Evolutionary conservation across 2,329 filamentous ascomycete species (phyloP), one percentile per base, ranked within the genome.

Genomic region (Zalaria obscura): DNA sequence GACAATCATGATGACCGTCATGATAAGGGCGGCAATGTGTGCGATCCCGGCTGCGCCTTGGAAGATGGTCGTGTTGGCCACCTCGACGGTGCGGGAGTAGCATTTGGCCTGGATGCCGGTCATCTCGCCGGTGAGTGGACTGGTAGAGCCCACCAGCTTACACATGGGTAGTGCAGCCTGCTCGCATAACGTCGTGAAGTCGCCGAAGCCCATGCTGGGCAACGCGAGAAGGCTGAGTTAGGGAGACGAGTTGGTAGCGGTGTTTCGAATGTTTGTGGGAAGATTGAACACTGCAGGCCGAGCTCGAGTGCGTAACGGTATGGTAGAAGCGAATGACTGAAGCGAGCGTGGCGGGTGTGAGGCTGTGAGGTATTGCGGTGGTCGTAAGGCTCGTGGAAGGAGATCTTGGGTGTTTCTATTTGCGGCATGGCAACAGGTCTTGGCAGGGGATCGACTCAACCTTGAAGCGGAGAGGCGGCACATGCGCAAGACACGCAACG

Each of bases 41-140:
- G 91, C 84, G 57, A 89, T 87, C 47, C 84, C 85, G 25, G 87
- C 79, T 27, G 88, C 91, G 57, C 80, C 85, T 65, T 96, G 80
- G 61, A 98, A 98, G 57, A 98, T 98, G 66, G 96, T 89, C 34
- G 91, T 98, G 67, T 98, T 98, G 52, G 88, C 91, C 51, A 96
- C 65, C 64, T 95, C 88, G 62, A 98, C 89, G 55, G 91, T 93
- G 45, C 91, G 80, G 45, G 91, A 84, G 66, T 89, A 96, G 70
- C 91, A 98, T 56, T 79, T 76, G 43, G 91, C 78, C 60, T 94
- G 81, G 50, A 95, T 91, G 51, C 50, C 52, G 40, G 57, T 52
- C 18, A 18, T 18, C n/a, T 75, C 72, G 50, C 71, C 75, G 25
- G 76, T 73, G 49, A 86, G 76, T 29, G 73, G 69, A 27, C 78